These are phyloP conservation scores for Monosporascus sp. DNA, from an alignment of 2,329 filamentous ascomycete genomes.

Conservation along the genomic window DNA sequence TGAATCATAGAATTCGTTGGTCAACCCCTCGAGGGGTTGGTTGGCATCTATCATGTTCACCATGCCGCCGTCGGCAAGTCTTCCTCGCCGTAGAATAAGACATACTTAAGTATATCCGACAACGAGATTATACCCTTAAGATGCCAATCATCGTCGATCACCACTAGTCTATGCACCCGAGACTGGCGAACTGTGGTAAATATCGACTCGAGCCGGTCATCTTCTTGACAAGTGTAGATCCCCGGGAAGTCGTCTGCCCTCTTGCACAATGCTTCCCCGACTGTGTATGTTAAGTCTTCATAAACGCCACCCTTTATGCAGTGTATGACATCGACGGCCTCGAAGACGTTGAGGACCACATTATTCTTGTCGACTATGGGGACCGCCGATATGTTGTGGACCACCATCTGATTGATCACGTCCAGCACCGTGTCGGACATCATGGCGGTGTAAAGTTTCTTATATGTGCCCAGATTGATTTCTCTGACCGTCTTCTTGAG, in stretches of 20 bases:
- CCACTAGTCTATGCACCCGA: slow-evolving; percentile 84
- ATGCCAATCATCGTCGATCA: slow-evolving; percentile 84
- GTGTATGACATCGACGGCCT: slow-evolving; percentile 94
- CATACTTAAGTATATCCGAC: slow-evolving; percentile 94
- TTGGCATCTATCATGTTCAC: not conserved
- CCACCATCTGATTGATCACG: slow-evolving; percentile 88
- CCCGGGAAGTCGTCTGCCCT: slow-evolving; percentile 88
- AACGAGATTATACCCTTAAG: slow-evolving; percentile 87
- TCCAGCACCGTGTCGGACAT: slow-evolving; percentile 93
- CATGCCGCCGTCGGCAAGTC: slow-evolving; percentile 23
- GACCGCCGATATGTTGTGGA: slow-evolving; percentile 88
- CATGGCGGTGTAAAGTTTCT: slow-evolving; percentile 69
- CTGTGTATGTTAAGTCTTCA: slow-evolving; percentile 78
- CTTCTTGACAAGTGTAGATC: slow-evolving; percentile 90
- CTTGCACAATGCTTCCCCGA: slow-evolving; percentile 84
- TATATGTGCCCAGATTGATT: slow-evolving; percentile 79
- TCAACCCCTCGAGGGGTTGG: not conserved
- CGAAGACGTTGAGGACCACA: slow-evolving; percentile 88
- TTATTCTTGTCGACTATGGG: slow-evolving; percentile 79
- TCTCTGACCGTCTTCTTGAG: slow-evolving; percentile 83
- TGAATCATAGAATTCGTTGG: slow-evolving; percentile 6
- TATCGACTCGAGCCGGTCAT: slow-evolving; percentile 89
- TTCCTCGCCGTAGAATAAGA: slow-evolving; percentile 73
- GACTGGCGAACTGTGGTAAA: slow-evolving; percentile 96
- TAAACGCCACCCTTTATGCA: slow-evolving; percentile 92